Evolutionary conservation across 768 basidiomycete species (phyloP).

Genomic region (Cyclocybe cylindracea): DNA sequence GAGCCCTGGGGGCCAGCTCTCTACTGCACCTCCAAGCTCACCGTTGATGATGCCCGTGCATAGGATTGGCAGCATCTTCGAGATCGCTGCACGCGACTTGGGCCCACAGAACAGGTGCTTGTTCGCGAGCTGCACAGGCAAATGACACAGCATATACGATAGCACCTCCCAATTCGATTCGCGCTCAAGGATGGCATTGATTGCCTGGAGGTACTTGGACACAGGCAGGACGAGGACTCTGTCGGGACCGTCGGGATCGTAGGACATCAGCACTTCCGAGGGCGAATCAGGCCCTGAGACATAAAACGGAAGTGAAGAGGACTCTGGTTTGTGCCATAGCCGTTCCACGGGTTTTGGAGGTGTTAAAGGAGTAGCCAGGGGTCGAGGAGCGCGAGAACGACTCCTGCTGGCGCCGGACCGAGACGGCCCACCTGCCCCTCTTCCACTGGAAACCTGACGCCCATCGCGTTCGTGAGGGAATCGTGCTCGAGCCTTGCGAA

Average conservation of each 20-base stretch:
- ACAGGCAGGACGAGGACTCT: constrained; percentile 60
- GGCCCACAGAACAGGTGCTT: constrained; percentile 97
- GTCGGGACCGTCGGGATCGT: constrained; percentile 51
- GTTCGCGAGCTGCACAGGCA: constrained; percentile 90
- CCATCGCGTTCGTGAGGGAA: constrained; percentile 54
- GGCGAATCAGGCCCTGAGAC: constrained; percentile 58
- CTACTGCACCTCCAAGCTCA: constrained; percentile 55
- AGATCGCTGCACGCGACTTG: constrained; percentile 62
- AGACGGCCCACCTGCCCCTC: constrained; percentile 42
- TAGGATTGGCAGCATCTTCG: constrained; percentile 62
- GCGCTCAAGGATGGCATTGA: constrained; percentile 66
- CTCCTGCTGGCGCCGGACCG: constrained; percentile 58
- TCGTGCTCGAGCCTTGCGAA: constrained; percentile 48
- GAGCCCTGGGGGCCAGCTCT: constrained; percentile 59
- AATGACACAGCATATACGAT: constrained; percentile 87
- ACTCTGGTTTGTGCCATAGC: constrained; percentile 74
- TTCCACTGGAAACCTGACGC: constrained; percentile 52
- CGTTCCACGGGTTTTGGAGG: constrained; percentile 41
- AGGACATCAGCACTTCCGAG: constrained; percentile 69
- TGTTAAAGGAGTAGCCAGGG: constrained; percentile 21
- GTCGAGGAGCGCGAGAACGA: constrained; percentile 53
- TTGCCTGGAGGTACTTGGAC: constrained; percentile 66
- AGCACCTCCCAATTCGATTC: constrained; percentile 93
- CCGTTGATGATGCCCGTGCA: constrained; percentile 66
- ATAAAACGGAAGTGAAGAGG: constrained; percentile 46